phyloP scores from a whole-genome alignment of 257 asterid species.

The Solanum virginianum region DNA sequence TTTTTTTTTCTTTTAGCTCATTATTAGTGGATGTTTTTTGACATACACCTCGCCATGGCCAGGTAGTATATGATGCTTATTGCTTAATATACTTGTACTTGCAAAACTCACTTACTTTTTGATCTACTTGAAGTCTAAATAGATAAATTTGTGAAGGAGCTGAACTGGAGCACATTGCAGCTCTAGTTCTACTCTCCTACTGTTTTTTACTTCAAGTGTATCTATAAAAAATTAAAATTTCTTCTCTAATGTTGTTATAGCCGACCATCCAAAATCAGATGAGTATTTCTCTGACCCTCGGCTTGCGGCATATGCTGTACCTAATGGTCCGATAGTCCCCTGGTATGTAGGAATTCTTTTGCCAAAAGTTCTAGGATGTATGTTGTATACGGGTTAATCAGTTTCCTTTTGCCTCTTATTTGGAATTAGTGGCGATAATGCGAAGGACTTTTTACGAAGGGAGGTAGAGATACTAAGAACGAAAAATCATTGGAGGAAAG shows the following conservation, averaged over 20 bases:
- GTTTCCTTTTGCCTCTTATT: slow-evolving; percentile 30
- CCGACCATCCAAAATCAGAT: slow-evolving; percentile 96
- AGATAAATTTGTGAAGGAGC: background rate
- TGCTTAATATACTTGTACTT: background rate
- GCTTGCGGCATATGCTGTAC: slow-evolving; percentile 98
- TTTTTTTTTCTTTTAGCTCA: background rate
- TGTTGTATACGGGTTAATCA: slow-evolving; percentile 12
- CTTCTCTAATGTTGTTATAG: slow-evolving; percentile 25
- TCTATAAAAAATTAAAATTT: background rate
- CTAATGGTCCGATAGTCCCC: slow-evolving; percentile 62
- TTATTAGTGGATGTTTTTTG: slow-evolving; percentile 15
- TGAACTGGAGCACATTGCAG: background rate
- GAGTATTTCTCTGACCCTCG: slow-evolving; percentile 91
- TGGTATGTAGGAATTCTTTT: slow-evolving; percentile 31
- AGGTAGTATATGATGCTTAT: slow-evolving; percentile 36
- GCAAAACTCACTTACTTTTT: background rate
- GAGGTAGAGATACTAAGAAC: slow-evolving; percentile 82
- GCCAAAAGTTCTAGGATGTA: background rate
- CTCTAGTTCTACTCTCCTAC: background rate
- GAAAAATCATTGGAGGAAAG: slow-evolving; percentile 86
- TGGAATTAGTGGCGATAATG: slow-evolving; percentile 54
- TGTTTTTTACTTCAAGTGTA: background rate
- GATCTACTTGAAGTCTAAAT: background rate
- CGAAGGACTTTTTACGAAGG: slow-evolving; percentile 61
- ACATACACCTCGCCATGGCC: slow-evolving; percentile 99